Percentiles rank a stretch among this genome's conserved stretches.
phyloP scores from a whole-genome alignment of 2,329 filamentous ascomycete genomes.

The Grosmannia huntii region DNA sequence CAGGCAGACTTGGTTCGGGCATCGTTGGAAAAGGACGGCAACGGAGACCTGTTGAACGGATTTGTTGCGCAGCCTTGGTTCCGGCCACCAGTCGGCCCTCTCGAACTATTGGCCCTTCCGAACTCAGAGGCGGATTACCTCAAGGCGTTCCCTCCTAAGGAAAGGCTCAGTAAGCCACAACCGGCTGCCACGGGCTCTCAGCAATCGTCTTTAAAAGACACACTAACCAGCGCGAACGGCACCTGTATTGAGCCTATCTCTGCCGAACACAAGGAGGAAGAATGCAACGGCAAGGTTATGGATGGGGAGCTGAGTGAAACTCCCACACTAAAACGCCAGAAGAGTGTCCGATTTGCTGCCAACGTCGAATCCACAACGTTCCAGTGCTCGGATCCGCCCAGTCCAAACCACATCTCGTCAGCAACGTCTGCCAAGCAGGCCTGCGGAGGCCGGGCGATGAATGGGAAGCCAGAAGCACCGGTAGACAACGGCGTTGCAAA shows the following conservation, averaged over 20 bases:
- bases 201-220: not conserved
- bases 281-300: not conserved
- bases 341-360: conserved; percentile 60
- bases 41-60: not conserved
- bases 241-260: not conserved
- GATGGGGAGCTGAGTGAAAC: not conserved
- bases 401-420: conserved; percentile 19
- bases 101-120: not conserved
- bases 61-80: not conserved
- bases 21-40: not conserved
- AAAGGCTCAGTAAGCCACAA: not conserved
- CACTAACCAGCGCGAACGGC: not conserved
- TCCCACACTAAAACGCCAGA: conserved; percentile 29
- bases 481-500: not conserved
- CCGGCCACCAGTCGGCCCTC: not conserved
- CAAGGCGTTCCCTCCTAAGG: not conserved
- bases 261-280: no score
- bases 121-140: not conserved
- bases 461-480: not conserved
- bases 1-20: conserved; percentile 19
- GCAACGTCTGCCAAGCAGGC: not conserved
- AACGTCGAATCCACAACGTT: conserved; percentile 54
- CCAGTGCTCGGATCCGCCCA: conserved; percentile 36
- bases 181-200: not conserved
- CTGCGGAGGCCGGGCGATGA: not conserved